Evolutionary conservation across 129 eudicot genomes (phyloP), one percentile per base, ranked within the genome.

Genomic region (Centrapalus pauciflorus): DNA sequence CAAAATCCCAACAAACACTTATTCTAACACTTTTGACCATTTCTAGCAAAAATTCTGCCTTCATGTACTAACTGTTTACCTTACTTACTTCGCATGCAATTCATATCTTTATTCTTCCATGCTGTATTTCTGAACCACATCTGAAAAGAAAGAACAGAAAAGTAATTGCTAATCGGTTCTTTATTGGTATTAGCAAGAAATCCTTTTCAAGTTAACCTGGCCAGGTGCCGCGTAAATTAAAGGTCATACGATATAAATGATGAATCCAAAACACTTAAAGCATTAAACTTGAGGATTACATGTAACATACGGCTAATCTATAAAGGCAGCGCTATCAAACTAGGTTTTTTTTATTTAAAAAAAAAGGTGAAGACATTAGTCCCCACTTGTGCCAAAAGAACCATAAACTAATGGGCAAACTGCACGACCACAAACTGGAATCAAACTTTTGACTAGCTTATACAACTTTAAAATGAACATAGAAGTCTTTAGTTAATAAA

Each of bases 21-120:
- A 87, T 87, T 84, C 95, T 30, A 69, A 70, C 70, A 84, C 85
- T 85, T 87, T 87, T 81, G 54, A 77, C 86, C 90, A 81, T 76
- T 76, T 76, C 43, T 65, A 76, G 80, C 72, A 80, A 73, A 76
- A 80, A 72, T 75, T 82, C 91, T 88, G 80, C 80, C 84, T 75
- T 77, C 83, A 66, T 70, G 10, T 32, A 55, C 72, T 57, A 74
- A 66, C 86, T 80, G 78, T 74, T 69, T 41, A 58, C 62, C 56
- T 76, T 63, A 41, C 61, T 78, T 87, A 71, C 88, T 81, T 88
- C 71, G 49, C 74, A 43, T 60, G 64, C 86, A 84, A 79, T 87
- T 76, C 81, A 81, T 70, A 82, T 84, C 88, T 82, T 77, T 88
- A 81, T 88, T 84, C 87, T 80, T 67, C 77, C 72, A 64, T 66